phyloP scores from a whole-genome alignment of 768 basidiomycete species.

The Termitomyces sp. region DNA sequence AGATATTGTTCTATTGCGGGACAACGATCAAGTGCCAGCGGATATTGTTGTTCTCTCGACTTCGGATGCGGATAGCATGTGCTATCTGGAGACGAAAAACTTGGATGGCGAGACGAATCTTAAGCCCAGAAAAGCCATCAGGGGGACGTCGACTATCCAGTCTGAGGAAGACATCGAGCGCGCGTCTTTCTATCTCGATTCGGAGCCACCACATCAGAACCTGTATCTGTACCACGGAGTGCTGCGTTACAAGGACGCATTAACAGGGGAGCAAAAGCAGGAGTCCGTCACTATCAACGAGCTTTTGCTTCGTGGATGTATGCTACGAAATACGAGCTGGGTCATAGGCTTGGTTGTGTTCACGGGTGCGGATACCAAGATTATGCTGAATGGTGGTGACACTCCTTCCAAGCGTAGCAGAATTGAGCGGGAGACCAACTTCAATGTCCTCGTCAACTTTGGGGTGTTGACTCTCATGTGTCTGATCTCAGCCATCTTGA shows the following conservation, averaged over 20 bases:
- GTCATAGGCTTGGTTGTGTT: conserved; percentile 91
- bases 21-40: conserved; percentile 95
- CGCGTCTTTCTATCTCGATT: conserved; percentile 83
- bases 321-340: conserved; percentile 88
- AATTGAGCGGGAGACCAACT: conserved; percentile 98
- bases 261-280: conserved; percentile 45
- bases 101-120: conserved; percentile 97
- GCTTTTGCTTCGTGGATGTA: conserved; percentile 85
- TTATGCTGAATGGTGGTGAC: conserved; percentile 86
- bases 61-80: conserved; percentile 85
- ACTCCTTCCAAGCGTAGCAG: conserved; percentile 97
- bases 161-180: conserved; percentile 91
- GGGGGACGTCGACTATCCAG: conserved; percentile 65
- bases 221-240: conserved; percentile 89
- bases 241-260: conserved; percentile 61
- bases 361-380: conserved; percentile 90
- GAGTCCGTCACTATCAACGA: conserved; percentile 88
- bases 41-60: conserved; percentile 92
- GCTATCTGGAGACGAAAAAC: conserved; percentile 98
- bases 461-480: conserved; percentile 74
- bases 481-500: conserved; percentile 65
- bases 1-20: conserved; percentile 85
- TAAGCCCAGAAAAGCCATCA: conserved; percentile 76
- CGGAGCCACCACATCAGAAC: conserved; percentile 91
- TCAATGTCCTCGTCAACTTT: conserved; percentile 96